These are phyloP conservation scores for Yamadazyma conglobata DNA, from an alignment of 1,139 yeast species.

Conservation along the genomic window DNA sequence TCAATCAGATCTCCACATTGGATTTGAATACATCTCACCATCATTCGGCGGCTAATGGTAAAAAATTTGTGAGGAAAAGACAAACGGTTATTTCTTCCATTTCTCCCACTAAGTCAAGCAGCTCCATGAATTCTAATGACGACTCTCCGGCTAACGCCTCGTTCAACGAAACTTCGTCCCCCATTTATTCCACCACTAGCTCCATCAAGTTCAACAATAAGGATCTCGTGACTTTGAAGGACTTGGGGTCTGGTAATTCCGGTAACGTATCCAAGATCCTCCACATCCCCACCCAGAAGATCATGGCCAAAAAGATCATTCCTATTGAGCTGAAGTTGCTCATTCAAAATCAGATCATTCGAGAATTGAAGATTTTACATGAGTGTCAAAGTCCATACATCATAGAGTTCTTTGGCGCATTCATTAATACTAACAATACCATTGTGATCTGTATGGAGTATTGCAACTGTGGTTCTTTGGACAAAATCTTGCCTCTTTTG, in stretches of 20 bases:
- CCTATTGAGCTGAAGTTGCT: constrained; percentile 81
- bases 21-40: constrained; percentile 22
- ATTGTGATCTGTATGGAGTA: constrained; percentile 93
- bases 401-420: constrained; percentile 89
- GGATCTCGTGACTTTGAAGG: constrained; percentile 71
- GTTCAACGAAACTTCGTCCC: constrained; percentile 21
- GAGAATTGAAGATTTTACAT: constrained; percentile 87
- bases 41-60: no score
- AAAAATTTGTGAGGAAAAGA: constrained; percentile 23
- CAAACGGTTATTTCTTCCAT: constrained; percentile 46
- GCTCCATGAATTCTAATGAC: constrained; percentile 15
- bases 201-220: constrained; percentile 50
- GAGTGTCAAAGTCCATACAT: constrained; percentile 84
- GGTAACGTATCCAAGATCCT: constrained; percentile 88
- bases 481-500: constrained; percentile 62
- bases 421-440: constrained; percentile 57
- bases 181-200: constrained; percentile 38
- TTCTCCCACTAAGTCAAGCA: constrained; percentile 40
- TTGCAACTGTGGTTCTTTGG: constrained; percentile 92
- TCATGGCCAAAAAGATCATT: constrained; percentile 88
- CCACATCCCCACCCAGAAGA: constrained; percentile 82
- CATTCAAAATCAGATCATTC: constrained; percentile 78
- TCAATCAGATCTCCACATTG: constrained; percentile 30
- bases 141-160: constrained; percentile 5
- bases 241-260: constrained; percentile 89